Conservation (phyloP, 2,329 filamentous ascomycete genomes). For the Aspergillus ibericus region DNA sequence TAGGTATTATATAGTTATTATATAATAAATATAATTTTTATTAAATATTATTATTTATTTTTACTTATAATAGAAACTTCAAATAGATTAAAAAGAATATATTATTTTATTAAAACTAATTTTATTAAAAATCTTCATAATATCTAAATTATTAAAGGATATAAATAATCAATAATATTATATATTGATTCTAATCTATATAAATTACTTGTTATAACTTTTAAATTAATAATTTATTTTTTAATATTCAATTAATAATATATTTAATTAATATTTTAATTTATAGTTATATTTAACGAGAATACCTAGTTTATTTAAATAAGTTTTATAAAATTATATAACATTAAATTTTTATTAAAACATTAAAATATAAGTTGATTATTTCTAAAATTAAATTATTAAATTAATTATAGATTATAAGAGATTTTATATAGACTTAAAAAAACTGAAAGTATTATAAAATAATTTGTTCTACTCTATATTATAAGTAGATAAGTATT, state of each 20-base stretch:
- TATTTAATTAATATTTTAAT: not conserved
- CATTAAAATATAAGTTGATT: not conserved
- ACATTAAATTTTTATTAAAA: not conserved
- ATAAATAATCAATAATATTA: not conserved
- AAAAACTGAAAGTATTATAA: not conserved
- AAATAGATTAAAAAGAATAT: too few relatives aligned
- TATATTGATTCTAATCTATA: not conserved
- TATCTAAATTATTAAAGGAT: too few relatives aligned
- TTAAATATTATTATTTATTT: too few relatives aligned
- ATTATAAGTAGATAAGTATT: not conserved
- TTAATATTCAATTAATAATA: slow-evolving; percentile 2
- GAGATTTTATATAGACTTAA: too few relatives aligned
- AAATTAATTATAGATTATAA: not conserved
- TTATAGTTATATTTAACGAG: not conserved
- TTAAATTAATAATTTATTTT: not conserved
- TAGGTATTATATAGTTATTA: too few relatives aligned
- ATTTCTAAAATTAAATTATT: not conserved
- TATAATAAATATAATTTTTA: too few relatives aligned
- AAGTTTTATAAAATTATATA: not conserved
- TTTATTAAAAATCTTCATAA: too few relatives aligned
- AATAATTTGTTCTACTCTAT: not conserved
- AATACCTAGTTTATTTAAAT: not conserved
- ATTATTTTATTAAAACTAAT: too few relatives aligned
- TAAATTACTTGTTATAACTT: not conserved
- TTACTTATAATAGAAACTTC: too few relatives aligned